Conservation (phyloP, 2,329 filamentous ascomycete genomes). For the Verticillium isaacii region DNA sequence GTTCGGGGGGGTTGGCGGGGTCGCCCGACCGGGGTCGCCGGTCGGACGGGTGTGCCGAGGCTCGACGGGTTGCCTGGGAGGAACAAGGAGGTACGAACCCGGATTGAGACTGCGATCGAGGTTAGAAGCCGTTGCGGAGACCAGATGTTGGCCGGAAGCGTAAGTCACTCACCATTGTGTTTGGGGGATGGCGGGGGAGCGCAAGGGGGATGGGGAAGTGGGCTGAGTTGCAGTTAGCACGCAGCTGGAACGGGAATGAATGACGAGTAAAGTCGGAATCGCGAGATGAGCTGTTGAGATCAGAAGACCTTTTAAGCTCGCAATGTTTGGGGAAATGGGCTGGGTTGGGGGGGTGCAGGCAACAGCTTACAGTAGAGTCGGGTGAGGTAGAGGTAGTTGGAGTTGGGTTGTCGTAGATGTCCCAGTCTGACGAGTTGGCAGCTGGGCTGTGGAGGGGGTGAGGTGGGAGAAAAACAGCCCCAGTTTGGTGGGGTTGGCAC, state of each 20-base stretch:
- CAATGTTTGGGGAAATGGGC: slow-evolving; percentile 8
- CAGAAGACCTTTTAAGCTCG: slow-evolving; percentile 7
- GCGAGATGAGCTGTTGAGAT: background rate
- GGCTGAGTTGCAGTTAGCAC: slow-evolving; percentile 2
- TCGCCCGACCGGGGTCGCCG: background rate
- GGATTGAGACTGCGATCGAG: slow-evolving; percentile 55
- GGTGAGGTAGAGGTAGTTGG: slow-evolving; percentile 9
- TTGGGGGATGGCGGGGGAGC: slow-evolving; percentile 17
- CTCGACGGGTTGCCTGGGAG: slow-evolving; percentile 4
- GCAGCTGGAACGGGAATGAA: background rate
- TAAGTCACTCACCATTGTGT: slow-evolving; percentile 34
- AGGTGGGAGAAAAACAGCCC: slow-evolving; percentile 16
- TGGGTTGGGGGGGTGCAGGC: slow-evolving; percentile 1
- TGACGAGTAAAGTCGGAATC: background rate
- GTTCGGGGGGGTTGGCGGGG: background rate
- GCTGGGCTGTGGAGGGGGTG: slow-evolving; percentile 8
- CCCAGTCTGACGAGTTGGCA: slow-evolving; percentile 10
- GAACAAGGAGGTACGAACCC: slow-evolving; percentile 47
- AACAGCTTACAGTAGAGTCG: slow-evolving; percentile 9
- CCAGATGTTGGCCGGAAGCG: slow-evolving; percentile 8
- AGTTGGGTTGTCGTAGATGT: slow-evolving; percentile 11
- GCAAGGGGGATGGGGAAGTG: slow-evolving; percentile 14
- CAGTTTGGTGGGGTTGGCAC: slow-evolving; percentile 15
- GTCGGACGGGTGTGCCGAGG: background rate
- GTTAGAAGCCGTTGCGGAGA: slow-evolving; percentile 7